Conservation (phyloP, 306 rosid species). For the Cicer yamashitae region DNA sequence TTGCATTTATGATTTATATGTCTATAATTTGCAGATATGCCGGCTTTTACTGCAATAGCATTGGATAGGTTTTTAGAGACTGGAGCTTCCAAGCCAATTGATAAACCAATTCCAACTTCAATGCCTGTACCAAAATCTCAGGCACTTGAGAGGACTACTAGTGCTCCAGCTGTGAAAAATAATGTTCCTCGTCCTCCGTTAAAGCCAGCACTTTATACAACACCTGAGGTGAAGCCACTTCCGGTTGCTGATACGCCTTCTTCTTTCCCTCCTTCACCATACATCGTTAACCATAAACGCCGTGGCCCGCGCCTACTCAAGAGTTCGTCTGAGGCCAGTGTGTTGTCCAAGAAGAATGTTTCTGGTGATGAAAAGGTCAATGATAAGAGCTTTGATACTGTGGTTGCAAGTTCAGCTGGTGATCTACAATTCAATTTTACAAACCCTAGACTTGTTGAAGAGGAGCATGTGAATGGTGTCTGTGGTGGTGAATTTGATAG, state of each 20-base stretch:
- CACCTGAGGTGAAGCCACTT: constrained; percentile 84
- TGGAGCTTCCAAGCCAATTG: constrained; percentile 70
- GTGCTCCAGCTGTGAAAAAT: constrained; percentile 47
- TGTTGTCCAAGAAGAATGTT: constrained; percentile 43
- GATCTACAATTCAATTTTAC: constrained; percentile 50
- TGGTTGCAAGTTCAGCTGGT: constrained; percentile 53
- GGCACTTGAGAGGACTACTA: constrained; percentile 67
- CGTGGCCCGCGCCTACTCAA: constrained; percentile 90
- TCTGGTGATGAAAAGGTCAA: constrained; percentile 44
- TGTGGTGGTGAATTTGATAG: constrained; percentile 46
- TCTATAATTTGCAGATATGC: constrained; percentile 72
- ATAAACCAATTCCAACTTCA: constrained; percentile 59
- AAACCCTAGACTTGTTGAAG: constrained; percentile 50
- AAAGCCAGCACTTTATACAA: constrained; percentile 83
- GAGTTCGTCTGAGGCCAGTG: constrained; percentile 75
- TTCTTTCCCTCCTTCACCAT: constrained; percentile 88
- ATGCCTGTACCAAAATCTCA: constrained; percentile 59
- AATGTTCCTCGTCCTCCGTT: constrained; percentile 67
- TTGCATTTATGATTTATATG: constrained; percentile 13
- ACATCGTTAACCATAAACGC: constrained; percentile 90
- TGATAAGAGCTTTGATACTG: constrained; percentile 44
- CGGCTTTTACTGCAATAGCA: constrained; percentile 79
- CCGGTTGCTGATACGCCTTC: constrained; percentile 89
- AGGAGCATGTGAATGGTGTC: constrained; percentile 48
- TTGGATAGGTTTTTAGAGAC: constrained; percentile 88